A percentile compares a stretch with the other conserved stretches of the same genome.
These are phyloP conservation scores for Carpinus viminea DNA, from an alignment of 306 rosid species.

Conservation along the genomic window DNA sequence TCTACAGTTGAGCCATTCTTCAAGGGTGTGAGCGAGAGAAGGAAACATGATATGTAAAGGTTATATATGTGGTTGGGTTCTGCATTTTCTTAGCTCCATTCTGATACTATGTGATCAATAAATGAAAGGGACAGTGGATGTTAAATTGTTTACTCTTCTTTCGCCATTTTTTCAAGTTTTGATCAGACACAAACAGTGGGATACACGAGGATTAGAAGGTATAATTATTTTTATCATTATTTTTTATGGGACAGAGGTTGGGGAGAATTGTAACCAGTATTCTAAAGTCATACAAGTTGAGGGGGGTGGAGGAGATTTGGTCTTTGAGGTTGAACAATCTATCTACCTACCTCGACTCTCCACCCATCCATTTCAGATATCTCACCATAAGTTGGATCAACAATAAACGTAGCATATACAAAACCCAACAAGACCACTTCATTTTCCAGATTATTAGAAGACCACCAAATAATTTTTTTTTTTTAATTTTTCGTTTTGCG, in stretches of 20 bases:
- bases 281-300: background rate
- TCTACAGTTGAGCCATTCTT: slow-evolving; percentile 59
- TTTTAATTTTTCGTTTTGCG: too few species aligned
- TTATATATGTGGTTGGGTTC: slow-evolving; percentile 28
- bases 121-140: slow-evolving; percentile 33
- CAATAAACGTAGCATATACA: too few species aligned
- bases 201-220: too few species aligned
- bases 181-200: too few species aligned
- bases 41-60: slow-evolving; percentile 44
- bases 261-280: background rate
- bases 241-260: background rate
- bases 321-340: too few species aligned
- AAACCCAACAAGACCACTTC: too few species aligned
- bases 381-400: too few species aligned
- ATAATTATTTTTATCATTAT: background rate
- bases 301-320: too few species aligned
- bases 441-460: too few species aligned
- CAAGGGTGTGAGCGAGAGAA: slow-evolving; percentile 49
- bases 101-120: slow-evolving; percentile 45
- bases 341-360: too few species aligned
- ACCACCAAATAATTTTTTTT: too few species aligned
- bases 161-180: background rate
- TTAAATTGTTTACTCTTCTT: slow-evolving; percentile 18
- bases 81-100: slow-evolving; percentile 43
- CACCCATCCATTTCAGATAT: too few species aligned